Conservation (phyloP, 2,329 filamentous ascomycete genomes). For the Stagonosporopsis cucurbitacearum region DNA sequence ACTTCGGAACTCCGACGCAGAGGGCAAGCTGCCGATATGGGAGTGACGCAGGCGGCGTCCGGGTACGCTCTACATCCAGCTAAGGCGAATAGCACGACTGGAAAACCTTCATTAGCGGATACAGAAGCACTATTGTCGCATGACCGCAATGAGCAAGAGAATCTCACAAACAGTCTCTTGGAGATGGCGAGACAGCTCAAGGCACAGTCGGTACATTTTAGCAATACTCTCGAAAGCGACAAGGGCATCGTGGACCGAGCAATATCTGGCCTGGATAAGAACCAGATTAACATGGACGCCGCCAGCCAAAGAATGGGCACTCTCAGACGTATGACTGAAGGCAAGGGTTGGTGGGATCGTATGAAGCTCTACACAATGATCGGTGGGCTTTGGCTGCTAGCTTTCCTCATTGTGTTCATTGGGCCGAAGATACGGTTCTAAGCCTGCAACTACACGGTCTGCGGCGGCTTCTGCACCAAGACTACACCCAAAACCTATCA, state of each 20-base stretch:
- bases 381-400: constrained; percentile 77
- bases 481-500: constrained; percentile 10
- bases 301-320: constrained; percentile 79
- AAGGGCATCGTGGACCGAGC: constrained; percentile 76
- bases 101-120: constrained; percentile 37
- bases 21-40: constrained; percentile 28
- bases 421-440: constrained; percentile 87
- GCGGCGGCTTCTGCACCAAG: neutral
- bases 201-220: constrained; percentile 73
- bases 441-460: constrained; percentile 8
- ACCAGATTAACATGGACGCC: constrained; percentile 75
- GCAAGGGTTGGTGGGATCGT: constrained; percentile 83
- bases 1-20: constrained; percentile 45
- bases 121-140: constrained; percentile 75
- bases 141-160: constrained; percentile 82
- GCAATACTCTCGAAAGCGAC: constrained; percentile 73
- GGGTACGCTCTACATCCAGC: constrained; percentile 53
- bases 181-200: constrained; percentile 80
- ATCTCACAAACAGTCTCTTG: constrained; percentile 80
- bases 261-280: constrained; percentile 77
- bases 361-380: constrained; percentile 87
- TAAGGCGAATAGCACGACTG: constrained; percentile 34
- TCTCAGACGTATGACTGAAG: constrained; percentile 81
- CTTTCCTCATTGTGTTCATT: constrained; percentile 81
- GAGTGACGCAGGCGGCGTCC: constrained; percentile 35